Conservation (phyloP, 495 filamentous ascomycete species). For the Echria macrotheca region DNA sequence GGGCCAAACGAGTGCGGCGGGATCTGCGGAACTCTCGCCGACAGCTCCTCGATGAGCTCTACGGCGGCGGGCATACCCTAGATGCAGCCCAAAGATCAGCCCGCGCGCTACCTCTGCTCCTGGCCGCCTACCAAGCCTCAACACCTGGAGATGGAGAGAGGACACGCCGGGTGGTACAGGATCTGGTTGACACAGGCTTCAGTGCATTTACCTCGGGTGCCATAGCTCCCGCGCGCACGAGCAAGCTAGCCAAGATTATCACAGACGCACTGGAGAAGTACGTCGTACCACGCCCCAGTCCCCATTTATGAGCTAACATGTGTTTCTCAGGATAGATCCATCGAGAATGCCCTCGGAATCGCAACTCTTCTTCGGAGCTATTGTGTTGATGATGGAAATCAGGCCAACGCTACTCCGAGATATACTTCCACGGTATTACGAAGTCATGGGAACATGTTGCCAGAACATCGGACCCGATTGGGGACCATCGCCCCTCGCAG, state of each 20-base stretch:
- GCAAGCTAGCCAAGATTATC: slow-evolving; percentile 30
- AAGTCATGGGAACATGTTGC: slow-evolving; percentile 20
- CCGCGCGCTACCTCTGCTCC: slow-evolving; percentile 31
- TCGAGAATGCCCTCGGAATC: too few relatives aligned
- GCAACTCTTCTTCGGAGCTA: not conserved
- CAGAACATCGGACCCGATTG: slow-evolving; percentile 12
- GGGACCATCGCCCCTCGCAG: slow-evolving; percentile 3
- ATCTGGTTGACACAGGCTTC: slow-evolving; percentile 31
- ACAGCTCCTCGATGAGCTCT: slow-evolving; percentile 60
- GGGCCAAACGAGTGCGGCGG: slow-evolving; percentile 65
- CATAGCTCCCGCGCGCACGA: slow-evolving; percentile 23
- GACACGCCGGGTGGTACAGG: slow-evolving; percentile 30
- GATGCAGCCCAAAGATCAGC: slow-evolving; percentile 21
- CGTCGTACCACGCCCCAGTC: not conserved
- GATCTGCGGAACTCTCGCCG: slow-evolving; percentile 54
- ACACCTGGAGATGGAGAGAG: slow-evolving; percentile 30
- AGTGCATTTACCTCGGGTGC: slow-evolving; percentile 16
- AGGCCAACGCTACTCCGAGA: slow-evolving; percentile 15
- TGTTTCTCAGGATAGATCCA: too few relatives aligned
- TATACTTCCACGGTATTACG: slow-evolving; percentile 18
- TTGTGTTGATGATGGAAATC: slow-evolving; percentile 1
- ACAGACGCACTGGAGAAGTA: slow-evolving; percentile 30
- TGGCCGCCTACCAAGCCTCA: slow-evolving; percentile 27
- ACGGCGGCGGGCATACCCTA: slow-evolving; percentile 11
- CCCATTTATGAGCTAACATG: too few relatives aligned